phyloP scores from a whole-genome alignment of 2,329 filamentous ascomycete species.

The Ophiostoma himal-ulmi region DNA sequence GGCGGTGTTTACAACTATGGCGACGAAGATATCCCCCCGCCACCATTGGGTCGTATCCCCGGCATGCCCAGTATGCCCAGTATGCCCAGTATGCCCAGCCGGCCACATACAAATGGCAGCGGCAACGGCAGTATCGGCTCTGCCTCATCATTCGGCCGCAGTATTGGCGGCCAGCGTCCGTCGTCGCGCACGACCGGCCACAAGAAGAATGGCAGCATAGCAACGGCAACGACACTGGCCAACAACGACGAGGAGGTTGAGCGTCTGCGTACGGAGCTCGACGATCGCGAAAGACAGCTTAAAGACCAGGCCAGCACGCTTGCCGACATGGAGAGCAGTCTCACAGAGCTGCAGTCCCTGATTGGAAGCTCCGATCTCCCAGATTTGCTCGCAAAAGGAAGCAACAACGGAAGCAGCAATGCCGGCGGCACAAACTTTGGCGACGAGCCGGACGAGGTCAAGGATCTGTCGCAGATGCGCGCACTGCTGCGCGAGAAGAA shows the following conservation, averaged over 20 bases:
- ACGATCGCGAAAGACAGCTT: constrained; percentile 81
- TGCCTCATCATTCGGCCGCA: constrained; percentile 47
- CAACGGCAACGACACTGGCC: constrained; percentile 16
- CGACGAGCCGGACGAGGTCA: constrained; percentile 48
- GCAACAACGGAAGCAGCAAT: neutral
- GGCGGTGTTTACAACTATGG: constrained; percentile 43
- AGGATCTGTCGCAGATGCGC: constrained; percentile 58
- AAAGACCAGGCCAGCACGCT: constrained; percentile 78
- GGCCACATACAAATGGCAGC: constrained; percentile 39
- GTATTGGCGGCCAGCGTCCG: constrained; percentile 40
- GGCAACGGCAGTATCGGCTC: constrained; percentile 31
- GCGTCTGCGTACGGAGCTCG: constrained; percentile 64
- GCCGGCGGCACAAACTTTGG: constrained; percentile 32
- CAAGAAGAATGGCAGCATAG: constrained; percentile 26
- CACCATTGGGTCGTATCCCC: constrained; percentile 41
- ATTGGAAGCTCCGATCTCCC: constrained; percentile 53
- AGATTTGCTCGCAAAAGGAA: constrained; percentile 31
- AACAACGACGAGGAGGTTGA: constrained; percentile 65
- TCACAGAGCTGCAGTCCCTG: constrained; percentile 69
- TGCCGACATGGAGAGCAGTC: constrained; percentile 80
- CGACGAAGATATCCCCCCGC: constrained; percentile 54
- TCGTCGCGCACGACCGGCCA: constrained; percentile 34
- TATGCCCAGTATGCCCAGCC: constrained; percentile 42
- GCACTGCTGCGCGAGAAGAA: constrained; percentile 89
- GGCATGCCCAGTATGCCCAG: constrained; percentile 41